A percentile compares a stretch with the other conserved stretches of the same genome.
Evolutionary conservation across 2,329 filamentous ascomycete species (phyloP).

Genomic region (Calonectria multiphialidica): DNA sequence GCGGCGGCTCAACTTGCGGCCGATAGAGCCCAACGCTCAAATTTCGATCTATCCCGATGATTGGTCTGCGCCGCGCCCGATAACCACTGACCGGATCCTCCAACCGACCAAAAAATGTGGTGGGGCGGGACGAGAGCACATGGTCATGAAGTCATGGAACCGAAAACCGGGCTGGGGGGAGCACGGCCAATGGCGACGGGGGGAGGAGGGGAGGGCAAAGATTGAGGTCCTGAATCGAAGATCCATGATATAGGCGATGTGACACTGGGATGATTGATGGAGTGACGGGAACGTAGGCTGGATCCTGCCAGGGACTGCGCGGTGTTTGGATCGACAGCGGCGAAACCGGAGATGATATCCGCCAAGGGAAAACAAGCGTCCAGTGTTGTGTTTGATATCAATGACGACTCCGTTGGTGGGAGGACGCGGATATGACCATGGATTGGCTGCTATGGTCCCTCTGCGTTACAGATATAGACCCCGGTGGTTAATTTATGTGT

Average conservation of each 20-base stretch:
- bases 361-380: not conserved
- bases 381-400: not conserved
- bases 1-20: constrained; percentile 36
- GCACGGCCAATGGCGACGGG: not conserved
- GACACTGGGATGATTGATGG: constrained; percentile 4
- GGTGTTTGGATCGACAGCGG: constrained; percentile 14
- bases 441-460: not conserved
- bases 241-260: constrained; percentile 13
- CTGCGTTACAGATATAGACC: not conserved
- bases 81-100: constrained; percentile 22
- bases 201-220: not conserved
- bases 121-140: constrained; percentile 22
- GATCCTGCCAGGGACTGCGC: constrained; percentile 6
- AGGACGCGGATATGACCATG: not conserved
- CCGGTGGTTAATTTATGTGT: not conserved
- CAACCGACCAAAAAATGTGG: constrained; percentile 23
- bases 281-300: constrained; percentile 3
- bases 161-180: constrained; percentile 27
- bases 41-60: constrained; percentile 27
- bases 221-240: constrained; percentile 4
- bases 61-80: constrained; percentile 32
- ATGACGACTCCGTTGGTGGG: not conserved
- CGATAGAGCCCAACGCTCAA: constrained; percentile 22
- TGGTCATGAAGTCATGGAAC: constrained; percentile 28
- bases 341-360: not conserved